These are phyloP conservation scores for Pilatotrama ljubarskyi DNA, from an alignment of 768 basidiomycete species.

Conservation along the genomic window DNA sequence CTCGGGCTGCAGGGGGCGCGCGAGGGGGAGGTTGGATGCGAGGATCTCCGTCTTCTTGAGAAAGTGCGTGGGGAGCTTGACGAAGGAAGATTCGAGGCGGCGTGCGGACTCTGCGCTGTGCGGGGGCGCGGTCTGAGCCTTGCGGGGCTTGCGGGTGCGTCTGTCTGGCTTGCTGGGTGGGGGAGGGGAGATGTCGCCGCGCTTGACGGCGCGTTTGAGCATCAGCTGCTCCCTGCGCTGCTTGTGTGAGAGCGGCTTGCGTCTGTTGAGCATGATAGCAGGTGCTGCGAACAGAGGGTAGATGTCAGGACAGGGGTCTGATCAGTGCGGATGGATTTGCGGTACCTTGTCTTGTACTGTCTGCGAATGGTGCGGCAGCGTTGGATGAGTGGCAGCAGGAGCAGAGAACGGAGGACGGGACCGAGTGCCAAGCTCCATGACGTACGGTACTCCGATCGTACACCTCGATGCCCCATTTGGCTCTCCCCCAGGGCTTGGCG, in stretches of 20 bases:
- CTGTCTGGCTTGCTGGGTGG: conserved; percentile 37
- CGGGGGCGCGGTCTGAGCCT: conserved; percentile 16
- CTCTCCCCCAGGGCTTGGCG: no score
- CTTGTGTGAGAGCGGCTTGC: conserved; percentile 57
- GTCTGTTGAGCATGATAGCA: conserved; percentile 33
- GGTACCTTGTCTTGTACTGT: no score
- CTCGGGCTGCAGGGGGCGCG: conserved; percentile 53
- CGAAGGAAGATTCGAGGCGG: conserved; percentile 69
- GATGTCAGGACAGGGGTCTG: background rate
- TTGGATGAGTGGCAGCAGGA: background rate
- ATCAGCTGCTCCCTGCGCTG: conserved; percentile 73
- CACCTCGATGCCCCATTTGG: no score
- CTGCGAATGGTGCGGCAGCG: background rate
- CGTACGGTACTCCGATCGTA: no score
- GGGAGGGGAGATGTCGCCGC: conserved; percentile 55
- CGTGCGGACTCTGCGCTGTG: conserved; percentile 42
- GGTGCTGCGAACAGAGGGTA: background rate
- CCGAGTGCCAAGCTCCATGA: background rate
- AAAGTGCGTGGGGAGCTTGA: conserved; percentile 58
- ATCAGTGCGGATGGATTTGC: background rate
- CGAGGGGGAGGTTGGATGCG: conserved; percentile 52
- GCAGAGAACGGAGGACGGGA: background rate
- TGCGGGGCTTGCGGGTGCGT: conserved; percentile 29
- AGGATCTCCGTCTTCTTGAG: conserved; percentile 59
- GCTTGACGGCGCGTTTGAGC: conserved; percentile 81